These are phyloP conservation scores for Casaregolazyma lundiana DNA, from an alignment of 1,139 yeast species.

Conservation along the genomic window DNA sequence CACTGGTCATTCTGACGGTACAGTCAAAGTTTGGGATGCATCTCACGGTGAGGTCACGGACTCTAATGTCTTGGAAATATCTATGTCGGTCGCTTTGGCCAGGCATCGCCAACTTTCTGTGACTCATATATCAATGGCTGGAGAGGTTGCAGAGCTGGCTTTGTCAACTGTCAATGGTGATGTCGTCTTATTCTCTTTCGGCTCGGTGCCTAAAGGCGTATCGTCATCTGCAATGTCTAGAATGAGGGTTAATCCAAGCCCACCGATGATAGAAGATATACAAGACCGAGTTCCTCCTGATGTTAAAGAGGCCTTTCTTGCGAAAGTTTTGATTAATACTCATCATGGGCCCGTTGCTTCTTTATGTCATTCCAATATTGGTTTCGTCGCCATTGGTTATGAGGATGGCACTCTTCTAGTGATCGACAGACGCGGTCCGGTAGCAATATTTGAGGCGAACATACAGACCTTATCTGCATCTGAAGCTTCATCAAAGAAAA, in stretches of 20 bases:
- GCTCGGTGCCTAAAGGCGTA: constrained; percentile 40
- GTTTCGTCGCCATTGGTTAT: constrained; percentile 82
- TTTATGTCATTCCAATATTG: constrained; percentile 65
- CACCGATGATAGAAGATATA: constrained; percentile 27
- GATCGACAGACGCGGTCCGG: constrained; percentile 83
- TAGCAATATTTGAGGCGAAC: constrained; percentile 54
- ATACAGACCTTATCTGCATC: constrained; percentile 26
- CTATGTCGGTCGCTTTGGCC: constrained; percentile 46
- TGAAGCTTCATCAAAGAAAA: constrained; percentile 29
- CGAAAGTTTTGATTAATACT: constrained; percentile 52
- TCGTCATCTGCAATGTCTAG: constrained; percentile 13
- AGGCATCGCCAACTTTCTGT: constrained; percentile 44
- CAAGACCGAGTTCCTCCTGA: constrained; percentile 41
- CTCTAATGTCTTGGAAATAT: constrained; percentile 52
- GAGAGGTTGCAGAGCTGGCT: constrained; percentile 70
- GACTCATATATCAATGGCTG: constrained; percentile 63
- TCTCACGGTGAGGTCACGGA: constrained; percentile 69
- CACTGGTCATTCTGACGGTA: constrained; percentile 81
- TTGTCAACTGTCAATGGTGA: constrained; percentile 68
- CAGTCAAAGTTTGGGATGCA: constrained; percentile 74
- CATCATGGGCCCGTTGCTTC: constrained; percentile 48
- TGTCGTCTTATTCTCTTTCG: constrained; percentile 71
- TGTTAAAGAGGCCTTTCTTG: constrained; percentile 64
- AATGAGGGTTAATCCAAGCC: constrained; percentile 14
- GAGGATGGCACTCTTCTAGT: constrained; percentile 69